Conservation (phyloP, 116 monocot genomes). For the Posidonia oceanica region DNA sequence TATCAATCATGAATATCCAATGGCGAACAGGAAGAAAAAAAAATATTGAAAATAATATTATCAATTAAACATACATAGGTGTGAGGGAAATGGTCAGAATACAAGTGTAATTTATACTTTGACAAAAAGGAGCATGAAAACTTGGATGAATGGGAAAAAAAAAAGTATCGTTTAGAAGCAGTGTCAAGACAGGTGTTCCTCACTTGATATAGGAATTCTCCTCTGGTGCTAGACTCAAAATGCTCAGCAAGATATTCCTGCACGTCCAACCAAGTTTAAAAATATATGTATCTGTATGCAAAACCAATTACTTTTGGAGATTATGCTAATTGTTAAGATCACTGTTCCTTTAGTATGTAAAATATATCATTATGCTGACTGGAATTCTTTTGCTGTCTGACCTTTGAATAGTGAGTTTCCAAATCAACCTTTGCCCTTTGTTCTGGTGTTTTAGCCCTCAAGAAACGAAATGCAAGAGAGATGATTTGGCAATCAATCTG, state of each 20-base stretch:
- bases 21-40: too few species aligned
- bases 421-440: conserved; percentile 88
- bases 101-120: too few species aligned
- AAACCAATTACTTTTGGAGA: background rate
- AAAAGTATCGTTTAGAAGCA: background rate
- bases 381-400: conserved; percentile 6
- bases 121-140: too few species aligned
- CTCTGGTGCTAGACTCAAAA: conserved; percentile 67
- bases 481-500: conserved; percentile 79
- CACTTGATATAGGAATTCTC: conserved; percentile 72
- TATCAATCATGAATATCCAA: too few species aligned
- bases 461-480: conserved; percentile 72
- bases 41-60: too few species aligned
- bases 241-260: conserved; percentile 96
- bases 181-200: conserved; percentile 8
- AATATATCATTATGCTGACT: too few species aligned
- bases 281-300: too few species aligned
- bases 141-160: too few species aligned
- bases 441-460: conserved; percentile 87
- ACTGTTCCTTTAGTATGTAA: background rate
- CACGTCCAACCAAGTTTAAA: conserved; percentile 1
- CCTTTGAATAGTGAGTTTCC: conserved; percentile 93
- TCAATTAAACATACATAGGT: too few species aligned
- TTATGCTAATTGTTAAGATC: background rate
- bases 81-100: too few species aligned